Evolutionary conservation across 495 filamentous ascomycete species (phyloP).

Genomic region (Tuber umbilicatum): DNA sequence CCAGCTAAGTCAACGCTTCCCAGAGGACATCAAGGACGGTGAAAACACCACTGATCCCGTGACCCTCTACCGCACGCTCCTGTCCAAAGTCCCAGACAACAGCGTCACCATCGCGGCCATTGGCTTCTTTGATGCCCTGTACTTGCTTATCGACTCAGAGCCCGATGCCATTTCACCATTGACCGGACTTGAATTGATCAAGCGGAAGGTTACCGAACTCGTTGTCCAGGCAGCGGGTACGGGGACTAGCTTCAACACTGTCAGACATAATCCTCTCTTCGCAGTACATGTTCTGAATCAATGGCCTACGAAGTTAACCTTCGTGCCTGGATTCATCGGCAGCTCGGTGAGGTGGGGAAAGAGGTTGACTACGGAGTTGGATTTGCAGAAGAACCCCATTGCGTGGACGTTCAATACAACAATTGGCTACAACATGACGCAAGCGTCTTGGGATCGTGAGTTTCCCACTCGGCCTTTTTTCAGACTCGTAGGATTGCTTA

Average conservation of each 20-base stretch:
- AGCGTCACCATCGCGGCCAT: constrained; percentile 40
- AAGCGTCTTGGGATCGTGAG: constrained; percentile 30
- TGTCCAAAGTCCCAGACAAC: constrained; percentile 43
- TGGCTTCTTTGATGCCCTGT: constrained; percentile 41
- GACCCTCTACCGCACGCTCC: constrained; percentile 42
- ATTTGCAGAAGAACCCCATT: constrained; percentile 38
- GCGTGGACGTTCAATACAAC: constrained; percentile 31
- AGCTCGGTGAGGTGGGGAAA: constrained; percentile 33
- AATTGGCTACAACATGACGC: constrained; percentile 19
- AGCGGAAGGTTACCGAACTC: constrained; percentile 44
- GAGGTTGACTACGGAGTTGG: constrained; percentile 34
- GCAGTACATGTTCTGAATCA: constrained; percentile 36
- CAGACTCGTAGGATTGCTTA: neutral
- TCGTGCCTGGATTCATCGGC: constrained; percentile 39
- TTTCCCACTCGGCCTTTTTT: neutral
- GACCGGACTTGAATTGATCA: constrained; percentile 47
- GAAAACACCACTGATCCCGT: constrained; percentile 41
- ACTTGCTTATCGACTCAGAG: constrained; percentile 35
- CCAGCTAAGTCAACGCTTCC: constrained; percentile 47
- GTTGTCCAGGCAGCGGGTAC: constrained; percentile 40
- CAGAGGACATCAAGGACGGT: constrained; percentile 45
- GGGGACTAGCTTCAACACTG: constrained; percentile 38
- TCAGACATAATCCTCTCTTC: constrained; percentile 26
- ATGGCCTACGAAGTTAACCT: constrained; percentile 39
- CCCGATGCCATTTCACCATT: constrained; percentile 36